A percentile compares a stretch with the other conserved stretches of the same genome.
These are phyloP conservation scores for Hortiboletus rubellus DNA, from an alignment of 1,284 basidiomycete species.

Conservation along the genomic window DNA sequence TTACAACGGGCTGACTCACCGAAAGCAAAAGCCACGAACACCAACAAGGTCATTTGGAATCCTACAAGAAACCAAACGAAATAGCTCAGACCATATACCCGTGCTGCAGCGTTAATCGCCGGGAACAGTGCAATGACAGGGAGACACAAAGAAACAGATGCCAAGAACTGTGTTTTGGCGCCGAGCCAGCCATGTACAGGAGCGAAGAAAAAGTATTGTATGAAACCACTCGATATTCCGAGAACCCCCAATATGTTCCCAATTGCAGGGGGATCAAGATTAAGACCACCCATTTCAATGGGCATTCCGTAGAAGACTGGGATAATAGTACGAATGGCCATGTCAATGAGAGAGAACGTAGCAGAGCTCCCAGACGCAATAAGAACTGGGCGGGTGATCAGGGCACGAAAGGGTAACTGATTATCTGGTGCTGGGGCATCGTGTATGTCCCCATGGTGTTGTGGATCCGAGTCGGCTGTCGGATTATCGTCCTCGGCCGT, in stretches of 20 bases:
- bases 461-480: background rate
- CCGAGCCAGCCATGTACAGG: slow-evolving; percentile 41
- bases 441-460: background rate
- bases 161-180: slow-evolving; percentile 38
- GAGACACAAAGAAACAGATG: slow-evolving; percentile 33
- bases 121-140: slow-evolving; percentile 43
- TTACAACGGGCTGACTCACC: slow-evolving; percentile 29
- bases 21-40: slow-evolving; percentile 28
- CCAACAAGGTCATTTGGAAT: slow-evolving; percentile 27
- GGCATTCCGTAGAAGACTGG: slow-evolving; percentile 48
- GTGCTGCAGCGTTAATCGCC: slow-evolving; percentile 37
- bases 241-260: slow-evolving; percentile 41
- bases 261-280: slow-evolving; percentile 41
- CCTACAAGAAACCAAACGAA: slow-evolving; percentile 38
- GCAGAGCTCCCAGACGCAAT: slow-evolving; percentile 46
- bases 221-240: slow-evolving; percentile 42
- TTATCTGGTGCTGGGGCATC: slow-evolving; percentile 5
- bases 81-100: slow-evolving; percentile 15
- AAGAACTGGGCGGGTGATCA: slow-evolving; percentile 41
- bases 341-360: slow-evolving; percentile 41
- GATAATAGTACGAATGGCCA: slow-evolving; percentile 40
- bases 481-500: background rate
- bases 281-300: slow-evolving; percentile 44
- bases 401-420: slow-evolving; percentile 37
- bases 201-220: slow-evolving; percentile 44